Evolutionary conservation across 2,329 filamentous ascomycete species (phyloP).

Genomic region (Endoconidiophora polonica): DNA sequence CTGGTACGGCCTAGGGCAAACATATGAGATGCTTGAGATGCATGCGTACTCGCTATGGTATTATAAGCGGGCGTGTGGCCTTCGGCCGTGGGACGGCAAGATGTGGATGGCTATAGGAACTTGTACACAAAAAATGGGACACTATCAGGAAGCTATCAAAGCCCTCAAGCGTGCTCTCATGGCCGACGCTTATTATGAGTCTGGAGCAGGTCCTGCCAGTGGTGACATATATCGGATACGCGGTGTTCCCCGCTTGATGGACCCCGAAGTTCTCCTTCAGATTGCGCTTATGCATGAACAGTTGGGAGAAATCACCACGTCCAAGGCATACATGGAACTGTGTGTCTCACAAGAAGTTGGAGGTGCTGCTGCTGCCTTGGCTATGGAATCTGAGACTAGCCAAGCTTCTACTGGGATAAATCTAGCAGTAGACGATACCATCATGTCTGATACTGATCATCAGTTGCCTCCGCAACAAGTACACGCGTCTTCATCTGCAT

Average conservation of each 20-base stretch:
- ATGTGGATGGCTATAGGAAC: conserved; percentile 97
- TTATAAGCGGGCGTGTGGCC: conserved; percentile 83
- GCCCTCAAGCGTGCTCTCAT: conserved; percentile 83
- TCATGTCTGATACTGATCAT: conserved; percentile 16
- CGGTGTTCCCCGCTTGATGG: conserved; percentile 45
- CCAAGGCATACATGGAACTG: conserved; percentile 88
- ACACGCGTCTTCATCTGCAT: not conserved
- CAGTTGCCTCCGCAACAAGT: not conserved
- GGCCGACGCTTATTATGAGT: conserved; percentile 72
- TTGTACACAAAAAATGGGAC: conserved; percentile 78
- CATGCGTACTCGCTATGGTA: conserved; percentile 95
- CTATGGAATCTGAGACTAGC: conserved; percentile 15
- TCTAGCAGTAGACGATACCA: conserved; percentile 2
- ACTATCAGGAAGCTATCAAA: conserved; percentile 80
- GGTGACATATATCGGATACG: conserved; percentile 30
- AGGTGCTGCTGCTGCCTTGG: conserved; percentile 28
- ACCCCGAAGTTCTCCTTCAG: conserved; percentile 78
- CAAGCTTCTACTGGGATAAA: too few species aligned
- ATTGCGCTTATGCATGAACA: conserved; percentile 82
- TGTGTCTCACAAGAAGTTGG: conserved; percentile 86
- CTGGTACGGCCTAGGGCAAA: conserved; percentile 94
- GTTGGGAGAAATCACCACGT: conserved; percentile 59
- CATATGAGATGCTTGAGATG: conserved; percentile 96
- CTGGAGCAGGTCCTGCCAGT: conserved; percentile 26
- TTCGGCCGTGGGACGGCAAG: conserved; percentile 92